phyloP scores from a whole-genome alignment of 805 yeast species.

The Nakazawaea molendinolei region DNA sequence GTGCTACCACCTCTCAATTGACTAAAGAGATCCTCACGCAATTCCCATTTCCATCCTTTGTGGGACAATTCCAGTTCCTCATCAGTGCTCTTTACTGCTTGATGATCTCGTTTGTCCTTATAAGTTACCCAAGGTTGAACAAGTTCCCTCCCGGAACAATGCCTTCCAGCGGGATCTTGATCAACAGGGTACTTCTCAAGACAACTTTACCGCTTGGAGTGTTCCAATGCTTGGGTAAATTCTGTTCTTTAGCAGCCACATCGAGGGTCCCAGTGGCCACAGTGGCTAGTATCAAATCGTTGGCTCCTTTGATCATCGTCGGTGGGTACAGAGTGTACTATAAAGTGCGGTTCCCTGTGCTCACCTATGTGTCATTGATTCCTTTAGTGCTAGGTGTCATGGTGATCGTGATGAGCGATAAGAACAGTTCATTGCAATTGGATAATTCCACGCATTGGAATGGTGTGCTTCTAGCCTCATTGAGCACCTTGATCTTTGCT shows the following conservation, averaged over 20 bases:
- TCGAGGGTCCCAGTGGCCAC: constrained; percentile 62
- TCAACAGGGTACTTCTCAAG: constrained; percentile 34
- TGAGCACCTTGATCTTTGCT: constrained; percentile 71
- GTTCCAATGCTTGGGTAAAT: constrained; percentile 60
- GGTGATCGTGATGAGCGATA: constrained; percentile 37
- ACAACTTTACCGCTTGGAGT: constrained; percentile 58
- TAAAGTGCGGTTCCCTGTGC: constrained; percentile 39
- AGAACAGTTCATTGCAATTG: constrained; percentile 5
- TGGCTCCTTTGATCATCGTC: constrained; percentile 58
- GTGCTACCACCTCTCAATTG: constrained; percentile 59
- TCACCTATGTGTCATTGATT: constrained; percentile 44
- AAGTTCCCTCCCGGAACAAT: constrained; percentile 50
- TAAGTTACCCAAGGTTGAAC: constrained; percentile 24
- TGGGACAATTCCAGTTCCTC: constrained; percentile 59
- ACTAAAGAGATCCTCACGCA: constrained; percentile 49
- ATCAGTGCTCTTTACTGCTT: constrained; percentile 37
- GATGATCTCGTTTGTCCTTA: constrained; percentile 29
- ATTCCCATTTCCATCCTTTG: constrained; percentile 54
- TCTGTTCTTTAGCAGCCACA: constrained; percentile 57
- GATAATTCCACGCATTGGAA: constrained; percentile 30
- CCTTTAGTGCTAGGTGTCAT: constrained; percentile 51
- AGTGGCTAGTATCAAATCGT: constrained; percentile 62
- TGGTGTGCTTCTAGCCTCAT: constrained; percentile 64
- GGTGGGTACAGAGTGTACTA: constrained; percentile 46
- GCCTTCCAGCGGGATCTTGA: constrained; percentile 28